Evolutionary conservation across 768 basidiomycete genomes (phyloP).

Genomic region (Russula abietina): DNA sequence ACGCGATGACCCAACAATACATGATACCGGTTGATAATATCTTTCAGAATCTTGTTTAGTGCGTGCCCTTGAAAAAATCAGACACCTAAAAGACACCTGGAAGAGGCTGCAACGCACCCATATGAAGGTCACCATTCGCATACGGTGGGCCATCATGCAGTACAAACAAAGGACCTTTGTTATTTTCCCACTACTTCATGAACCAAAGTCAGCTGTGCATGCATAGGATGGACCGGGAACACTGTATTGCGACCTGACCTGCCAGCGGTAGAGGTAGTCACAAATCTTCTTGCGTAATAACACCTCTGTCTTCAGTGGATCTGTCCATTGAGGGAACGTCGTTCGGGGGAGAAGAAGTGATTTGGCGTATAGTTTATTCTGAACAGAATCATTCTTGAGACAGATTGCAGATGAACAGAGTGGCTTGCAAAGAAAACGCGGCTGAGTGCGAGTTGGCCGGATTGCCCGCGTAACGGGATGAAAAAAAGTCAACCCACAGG

Average conservation of each 20-base stretch:
- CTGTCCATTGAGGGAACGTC: slow-evolving; percentile 63
- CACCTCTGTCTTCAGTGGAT: slow-evolving; percentile 57
- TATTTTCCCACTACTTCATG: slow-evolving; percentile 53
- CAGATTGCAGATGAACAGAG: background rate
- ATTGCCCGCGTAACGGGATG: background rate
- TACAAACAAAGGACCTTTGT: slow-evolving; percentile 65
- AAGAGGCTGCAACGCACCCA: slow-evolving; percentile 49
- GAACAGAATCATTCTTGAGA: background rate
- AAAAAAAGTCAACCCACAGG: background rate
- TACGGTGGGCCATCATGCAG: slow-evolving; percentile 97
- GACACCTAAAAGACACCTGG: background rate
- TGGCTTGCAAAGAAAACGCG: background rate
- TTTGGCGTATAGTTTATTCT: slow-evolving; percentile 41
- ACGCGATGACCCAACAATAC: slow-evolving; percentile 71
- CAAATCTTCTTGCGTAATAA: slow-evolving; percentile 57
- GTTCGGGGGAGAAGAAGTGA: slow-evolving; percentile 83
- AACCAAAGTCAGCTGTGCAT: slow-evolving; percentile 4
- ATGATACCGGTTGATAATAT: slow-evolving; percentile 88
- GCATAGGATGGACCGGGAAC: background rate
- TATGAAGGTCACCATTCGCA: slow-evolving; percentile 93
- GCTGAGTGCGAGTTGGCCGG: background rate
- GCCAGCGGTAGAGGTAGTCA: slow-evolving; percentile 71
- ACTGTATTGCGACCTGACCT: slow-evolving; percentile 44
- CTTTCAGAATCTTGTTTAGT: slow-evolving; percentile 93
- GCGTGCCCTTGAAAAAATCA: slow-evolving; percentile 68